Evolutionary conservation across 2,329 filamentous ascomycete species (phyloP).

Genomic region (Trichoderma atroviride): DNA sequence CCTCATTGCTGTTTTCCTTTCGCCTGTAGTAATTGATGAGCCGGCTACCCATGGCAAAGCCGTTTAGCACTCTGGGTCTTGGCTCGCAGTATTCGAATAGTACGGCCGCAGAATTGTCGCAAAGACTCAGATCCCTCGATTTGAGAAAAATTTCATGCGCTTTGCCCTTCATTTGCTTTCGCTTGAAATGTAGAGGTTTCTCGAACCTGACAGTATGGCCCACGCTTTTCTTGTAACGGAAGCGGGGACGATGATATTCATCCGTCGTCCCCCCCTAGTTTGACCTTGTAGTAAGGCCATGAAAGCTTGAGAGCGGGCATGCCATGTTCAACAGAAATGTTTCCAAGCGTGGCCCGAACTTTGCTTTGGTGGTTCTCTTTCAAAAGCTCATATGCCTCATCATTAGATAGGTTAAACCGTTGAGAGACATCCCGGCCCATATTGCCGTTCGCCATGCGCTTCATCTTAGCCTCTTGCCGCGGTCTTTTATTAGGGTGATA

Average conservation of each 20-base stretch:
- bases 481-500: slow-evolving; percentile 64
- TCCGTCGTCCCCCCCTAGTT: slow-evolving; percentile 73
- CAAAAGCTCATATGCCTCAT: slow-evolving; percentile 90
- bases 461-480: slow-evolving; percentile 59
- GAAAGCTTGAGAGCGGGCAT: slow-evolving; percentile 88
- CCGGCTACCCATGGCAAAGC: slow-evolving; percentile 95
- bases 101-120: slow-evolving; percentile 84
- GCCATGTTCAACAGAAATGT: slow-evolving; percentile 91
- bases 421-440: slow-evolving; percentile 73
- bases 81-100: slow-evolving; percentile 97
- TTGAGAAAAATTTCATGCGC: slow-evolving; percentile 76
- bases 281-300: slow-evolving; percentile 95
- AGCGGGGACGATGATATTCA: slow-evolving; percentile 80
- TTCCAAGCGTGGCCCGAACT: slow-evolving; percentile 87
- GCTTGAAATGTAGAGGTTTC: slow-evolving; percentile 73
- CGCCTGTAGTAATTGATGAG: slow-evolving; percentile 97
- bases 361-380: slow-evolving; percentile 98
- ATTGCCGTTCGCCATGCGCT: slow-evolving; percentile 68
- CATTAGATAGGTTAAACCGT: slow-evolving; percentile 95
- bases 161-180: slow-evolving; percentile 80
- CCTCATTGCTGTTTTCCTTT: slow-evolving; percentile 67
- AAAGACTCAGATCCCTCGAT: slow-evolving; percentile 81
- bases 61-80: slow-evolving; percentile 86
- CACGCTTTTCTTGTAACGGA: slow-evolving; percentile 70
- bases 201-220: slow-evolving; percentile 72